Evolutionary conservation across 345 rosid species (phyloP).

Genomic region (Jatropha curcas): DNA sequence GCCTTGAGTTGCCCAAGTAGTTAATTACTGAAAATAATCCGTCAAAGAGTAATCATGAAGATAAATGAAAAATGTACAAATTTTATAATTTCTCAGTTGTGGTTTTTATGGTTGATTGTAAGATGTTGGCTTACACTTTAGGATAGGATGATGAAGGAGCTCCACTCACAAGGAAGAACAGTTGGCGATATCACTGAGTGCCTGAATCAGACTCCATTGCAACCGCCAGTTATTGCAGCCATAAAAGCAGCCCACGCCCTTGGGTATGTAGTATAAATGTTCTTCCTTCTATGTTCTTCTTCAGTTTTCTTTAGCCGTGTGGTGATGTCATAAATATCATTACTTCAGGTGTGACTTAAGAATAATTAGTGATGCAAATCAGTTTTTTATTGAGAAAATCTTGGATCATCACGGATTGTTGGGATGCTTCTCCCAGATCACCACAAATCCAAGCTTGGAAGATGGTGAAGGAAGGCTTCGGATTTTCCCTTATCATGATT

Average conservation of each 20-base stretch:
- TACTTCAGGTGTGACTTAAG: conserved; percentile 68
- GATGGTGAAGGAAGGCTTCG: conserved; percentile 55
- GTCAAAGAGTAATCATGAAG: too few species aligned
- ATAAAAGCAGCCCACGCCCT: conserved; percentile 53
- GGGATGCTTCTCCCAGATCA: conserved; percentile 63
- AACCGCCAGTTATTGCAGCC: conserved; percentile 45
- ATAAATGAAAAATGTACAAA: background rate
- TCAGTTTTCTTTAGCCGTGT: background rate
- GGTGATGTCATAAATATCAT: conserved; percentile 10
- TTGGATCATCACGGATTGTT: conserved; percentile 59
- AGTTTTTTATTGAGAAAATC: conserved; percentile 73
- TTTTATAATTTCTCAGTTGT: too few species aligned
- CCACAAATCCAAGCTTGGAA: conserved; percentile 54
- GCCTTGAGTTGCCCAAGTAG: too few species aligned
- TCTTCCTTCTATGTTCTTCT: background rate
- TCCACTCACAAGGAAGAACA: conserved; percentile 65
- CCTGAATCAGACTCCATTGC: conserved; percentile 49
- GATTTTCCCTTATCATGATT: conserved; percentile 59
- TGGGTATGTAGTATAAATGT: conserved; percentile 54
- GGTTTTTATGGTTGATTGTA: background rate
- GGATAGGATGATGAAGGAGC: conserved; percentile 91
- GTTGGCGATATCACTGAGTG: conserved; percentile 59
- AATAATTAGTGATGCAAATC: conserved; percentile 81
- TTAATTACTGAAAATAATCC: too few species aligned
- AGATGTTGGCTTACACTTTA: conserved; percentile 14